Evolutionary conservation across 2,329 filamentous ascomycete genomes (phyloP).

Genomic region (Fusarium solani-melongenae): DNA sequence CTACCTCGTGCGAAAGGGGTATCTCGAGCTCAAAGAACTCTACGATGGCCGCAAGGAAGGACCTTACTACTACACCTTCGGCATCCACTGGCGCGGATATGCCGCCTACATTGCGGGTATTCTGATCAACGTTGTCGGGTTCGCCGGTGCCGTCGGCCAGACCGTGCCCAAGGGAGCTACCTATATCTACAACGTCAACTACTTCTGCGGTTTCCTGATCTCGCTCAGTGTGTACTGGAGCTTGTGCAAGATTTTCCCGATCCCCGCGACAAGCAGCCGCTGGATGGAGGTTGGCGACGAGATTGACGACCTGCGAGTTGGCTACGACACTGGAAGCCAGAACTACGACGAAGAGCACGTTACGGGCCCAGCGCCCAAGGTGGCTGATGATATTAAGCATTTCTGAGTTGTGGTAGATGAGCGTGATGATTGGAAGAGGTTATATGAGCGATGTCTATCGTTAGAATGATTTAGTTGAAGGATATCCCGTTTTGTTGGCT

Average conservation of each 20-base stretch:
- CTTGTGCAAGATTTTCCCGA: constrained; percentile 75
- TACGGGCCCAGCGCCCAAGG: constrained; percentile 15
- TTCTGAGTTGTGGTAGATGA: constrained; percentile 11
- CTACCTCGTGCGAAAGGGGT: constrained; percentile 85
- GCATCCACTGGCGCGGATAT: constrained; percentile 87
- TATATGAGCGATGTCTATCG: not conserved
- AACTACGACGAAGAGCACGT: constrained; percentile 54
- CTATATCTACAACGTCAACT: constrained; percentile 92
- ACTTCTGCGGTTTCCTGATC: constrained; percentile 85
- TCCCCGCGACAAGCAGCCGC: constrained; percentile 77
- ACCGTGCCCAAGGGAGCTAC: constrained; percentile 80
- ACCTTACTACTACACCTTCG: constrained; percentile 79
- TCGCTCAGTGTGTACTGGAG: constrained; percentile 74
- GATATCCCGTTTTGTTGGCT: not conserved
- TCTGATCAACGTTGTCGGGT: constrained; percentile 90
- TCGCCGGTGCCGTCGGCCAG: constrained; percentile 81
- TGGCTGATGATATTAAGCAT: constrained; percentile 16
- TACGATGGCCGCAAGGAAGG: constrained; percentile 76
- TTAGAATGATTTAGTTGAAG: not conserved
- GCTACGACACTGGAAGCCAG: constrained; percentile 55
- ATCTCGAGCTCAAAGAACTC: constrained; percentile 80
- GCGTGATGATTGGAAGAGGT: not conserved
- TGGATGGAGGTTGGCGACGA: constrained; percentile 83
- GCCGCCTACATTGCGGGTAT: constrained; percentile 85
- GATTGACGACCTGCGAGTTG: constrained; percentile 64